These are phyloP conservation scores for carrot (Daucus carota) DNA, from an alignment of 129 eudicot species.

Conservation along the genomic window DNA sequence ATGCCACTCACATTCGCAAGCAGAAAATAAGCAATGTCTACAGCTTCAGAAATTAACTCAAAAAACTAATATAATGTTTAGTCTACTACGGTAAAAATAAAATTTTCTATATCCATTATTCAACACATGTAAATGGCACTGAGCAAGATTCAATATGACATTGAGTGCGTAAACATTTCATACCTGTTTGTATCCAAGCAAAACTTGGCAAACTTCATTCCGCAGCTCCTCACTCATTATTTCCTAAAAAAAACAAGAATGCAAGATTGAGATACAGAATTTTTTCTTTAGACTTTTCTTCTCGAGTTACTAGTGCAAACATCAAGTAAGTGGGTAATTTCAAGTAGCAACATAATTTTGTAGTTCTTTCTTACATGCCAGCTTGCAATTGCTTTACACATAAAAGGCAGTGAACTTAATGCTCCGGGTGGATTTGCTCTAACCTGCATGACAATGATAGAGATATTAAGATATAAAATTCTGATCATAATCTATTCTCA, in stretches of 20 bases:
- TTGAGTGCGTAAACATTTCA: not conserved
- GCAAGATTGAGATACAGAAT: not conserved
- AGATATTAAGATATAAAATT: slow-evolving; percentile 8
- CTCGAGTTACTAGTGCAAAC: not conserved
- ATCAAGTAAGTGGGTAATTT: not conserved
- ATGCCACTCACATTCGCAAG: not conserved
- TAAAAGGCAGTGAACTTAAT: slow-evolving; percentile 65
- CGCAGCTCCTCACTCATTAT: slow-evolving; percentile 83
- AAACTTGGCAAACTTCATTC: slow-evolving; percentile 76
- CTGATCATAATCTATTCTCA: not conserved
- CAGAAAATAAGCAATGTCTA: not conserved
- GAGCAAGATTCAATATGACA: not conserved
- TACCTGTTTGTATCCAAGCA: slow-evolving; percentile 94
- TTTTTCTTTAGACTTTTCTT: not conserved
- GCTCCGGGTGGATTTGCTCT: slow-evolving; percentile 88
- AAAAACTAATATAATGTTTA: not conserved
- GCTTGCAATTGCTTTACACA: slow-evolving; percentile 95
- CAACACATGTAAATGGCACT: not conserved
- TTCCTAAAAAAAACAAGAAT: slow-evolving; percentile 41
- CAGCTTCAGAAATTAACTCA: not conserved
- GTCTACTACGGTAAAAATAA: not conserved
- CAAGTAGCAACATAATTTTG: no score
- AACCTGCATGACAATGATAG: slow-evolving; percentile 49
- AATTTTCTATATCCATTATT: not conserved
- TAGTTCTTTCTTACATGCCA: slow-evolving; percentile 37